A percentile compares a stretch with the other conserved stretches of the same genome.
phyloP scores from a whole-genome alignment of 129 eudicot species.

The Saussurea involucrata region DNA sequence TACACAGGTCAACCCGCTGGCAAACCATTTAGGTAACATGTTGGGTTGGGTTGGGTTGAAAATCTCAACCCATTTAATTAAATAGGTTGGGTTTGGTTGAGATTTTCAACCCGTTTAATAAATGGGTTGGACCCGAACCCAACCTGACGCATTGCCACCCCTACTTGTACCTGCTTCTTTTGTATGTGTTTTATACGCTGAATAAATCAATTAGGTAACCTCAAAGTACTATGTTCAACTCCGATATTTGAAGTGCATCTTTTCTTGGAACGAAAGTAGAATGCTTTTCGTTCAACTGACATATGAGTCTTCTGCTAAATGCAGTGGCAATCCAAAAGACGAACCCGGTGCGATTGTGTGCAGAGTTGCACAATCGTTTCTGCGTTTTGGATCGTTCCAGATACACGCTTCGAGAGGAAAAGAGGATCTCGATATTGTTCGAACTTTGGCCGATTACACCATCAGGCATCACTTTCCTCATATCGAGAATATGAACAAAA shows the following conservation, averaged over 20 bases:
- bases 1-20: no score
- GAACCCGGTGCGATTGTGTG: conserved; percentile 99
- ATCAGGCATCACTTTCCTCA: conserved; percentile 93
- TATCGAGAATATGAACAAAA: conserved; percentile 69
- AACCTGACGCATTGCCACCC: no score
- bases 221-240: not conserved
- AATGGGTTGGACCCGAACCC: no score
- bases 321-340: conserved; percentile 98
- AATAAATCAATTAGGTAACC: not conserved
- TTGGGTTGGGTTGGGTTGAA: no score
- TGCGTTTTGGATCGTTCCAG: conserved; percentile 93
- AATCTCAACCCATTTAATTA: no score
- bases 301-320: not conserved
- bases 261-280: not conserved
- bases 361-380: conserved; percentile 94
- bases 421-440: conserved; percentile 74
- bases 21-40: no score
- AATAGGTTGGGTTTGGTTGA: no score
- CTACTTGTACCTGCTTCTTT: no score
- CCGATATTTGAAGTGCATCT: not conserved
- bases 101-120: no score
- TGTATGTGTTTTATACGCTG: no score
- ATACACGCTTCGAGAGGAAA: conserved; percentile 87
- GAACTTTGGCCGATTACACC: conserved; percentile 83
- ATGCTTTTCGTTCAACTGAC: not conserved